Percentiles rank a stretch among this genome's conserved stretches.
Conservation (phyloP, 2,329 filamentous ascomycete species). For the Ophiosphaerella narmari region DNA sequence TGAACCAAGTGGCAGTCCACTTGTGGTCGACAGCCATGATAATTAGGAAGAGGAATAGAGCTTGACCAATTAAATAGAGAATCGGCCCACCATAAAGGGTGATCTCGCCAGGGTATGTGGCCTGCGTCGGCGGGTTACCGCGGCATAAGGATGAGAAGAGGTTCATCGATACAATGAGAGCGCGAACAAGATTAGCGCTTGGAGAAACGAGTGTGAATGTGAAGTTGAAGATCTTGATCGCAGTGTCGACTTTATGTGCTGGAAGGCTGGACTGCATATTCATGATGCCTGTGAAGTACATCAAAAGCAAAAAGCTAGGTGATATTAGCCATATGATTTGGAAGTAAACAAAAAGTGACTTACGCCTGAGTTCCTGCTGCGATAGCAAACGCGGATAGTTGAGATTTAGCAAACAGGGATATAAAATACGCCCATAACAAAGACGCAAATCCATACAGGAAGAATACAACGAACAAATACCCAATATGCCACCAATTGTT, state of each 20-base stretch:
- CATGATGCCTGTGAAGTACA: slow-evolving; percentile 47
- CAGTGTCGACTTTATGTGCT: slow-evolving; percentile 11
- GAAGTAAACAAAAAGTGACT: slow-evolving; percentile 19
- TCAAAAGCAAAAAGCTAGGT: slow-evolving; percentile 48
- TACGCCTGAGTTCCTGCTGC: slow-evolving; percentile 71
- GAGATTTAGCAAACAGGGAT: slow-evolving; percentile 75
- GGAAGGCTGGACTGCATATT: slow-evolving; percentile 17
- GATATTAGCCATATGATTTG: background rate
- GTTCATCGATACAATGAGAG: slow-evolving; percentile 77
- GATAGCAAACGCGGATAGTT: slow-evolving; percentile 80
- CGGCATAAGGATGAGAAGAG: slow-evolving; percentile 76
- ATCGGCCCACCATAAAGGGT: slow-evolving; percentile 80
- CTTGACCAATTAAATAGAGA: slow-evolving; percentile 76
- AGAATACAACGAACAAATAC: slow-evolving; percentile 78
- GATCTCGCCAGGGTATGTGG: slow-evolving; percentile 69
- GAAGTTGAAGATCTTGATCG: slow-evolving; percentile 72
- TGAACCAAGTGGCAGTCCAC: slow-evolving; percentile 44
- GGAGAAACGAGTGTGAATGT: slow-evolving; percentile 73
- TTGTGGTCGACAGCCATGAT: slow-evolving; percentile 79
- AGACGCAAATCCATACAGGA: slow-evolving; percentile 70
- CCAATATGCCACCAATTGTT: slow-evolving; percentile 74
- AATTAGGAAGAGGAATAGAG: slow-evolving; percentile 67
- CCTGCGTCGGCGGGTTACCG: slow-evolving; percentile 64
- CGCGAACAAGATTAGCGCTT: slow-evolving; percentile 70
- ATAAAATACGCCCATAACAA: slow-evolving; percentile 76